Evolutionary conservation across 805 yeast species (phyloP), one percentile per base, ranked within the genome.

Genomic region (Dipodascus geniculatus): DNA sequence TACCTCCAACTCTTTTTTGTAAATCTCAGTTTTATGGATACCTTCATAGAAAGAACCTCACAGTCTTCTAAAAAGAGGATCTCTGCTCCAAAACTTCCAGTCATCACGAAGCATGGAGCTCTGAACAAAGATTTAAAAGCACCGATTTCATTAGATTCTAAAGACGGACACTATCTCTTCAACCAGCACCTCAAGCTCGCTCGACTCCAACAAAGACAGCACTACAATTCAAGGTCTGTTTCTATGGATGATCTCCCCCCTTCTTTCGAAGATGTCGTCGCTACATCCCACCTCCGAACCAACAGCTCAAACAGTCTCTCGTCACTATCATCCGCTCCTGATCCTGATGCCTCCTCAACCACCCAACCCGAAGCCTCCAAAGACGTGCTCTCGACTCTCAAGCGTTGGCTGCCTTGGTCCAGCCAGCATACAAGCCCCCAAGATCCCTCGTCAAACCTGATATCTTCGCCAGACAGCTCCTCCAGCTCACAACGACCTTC

Each of bases 211-310:
- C 33, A 28, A 28, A 6, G 33, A 28, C 6, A 28, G 11, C 11
- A 6, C 11, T n/a, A 38, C 4, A 38, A 38, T 38, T 11, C 44
- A 38, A 28, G 33, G 11, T n/a, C 44, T 38, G 11, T 38, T n/a
- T n/a, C 44, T n/a, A 38, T 38, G 44, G 44, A 38, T 38, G 44
- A 38, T 38, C 44, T 16, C 6, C 44, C 44, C 44, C 44, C 44
- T 38, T 38, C 44, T 38, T 38, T 38, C 20, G 44, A 38, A 4
- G 44, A 38, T 38, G 44, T 38, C 44, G 19, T 38, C 4, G 44
- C 44, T n/a, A 17, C 44, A 6, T 38, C 44, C 14, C 44, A 38
- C 19, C 4, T 16, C 19, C 17, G 44, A 38, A 38, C 44, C 4
- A 38, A 38, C 20, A 38, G 44, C 19, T 9, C 44, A n/a, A 38